Evolutionary conservation across 1,284 basidiomycete genomes (phyloP).

Genomic region (Neolentinus lepideus): DNA sequence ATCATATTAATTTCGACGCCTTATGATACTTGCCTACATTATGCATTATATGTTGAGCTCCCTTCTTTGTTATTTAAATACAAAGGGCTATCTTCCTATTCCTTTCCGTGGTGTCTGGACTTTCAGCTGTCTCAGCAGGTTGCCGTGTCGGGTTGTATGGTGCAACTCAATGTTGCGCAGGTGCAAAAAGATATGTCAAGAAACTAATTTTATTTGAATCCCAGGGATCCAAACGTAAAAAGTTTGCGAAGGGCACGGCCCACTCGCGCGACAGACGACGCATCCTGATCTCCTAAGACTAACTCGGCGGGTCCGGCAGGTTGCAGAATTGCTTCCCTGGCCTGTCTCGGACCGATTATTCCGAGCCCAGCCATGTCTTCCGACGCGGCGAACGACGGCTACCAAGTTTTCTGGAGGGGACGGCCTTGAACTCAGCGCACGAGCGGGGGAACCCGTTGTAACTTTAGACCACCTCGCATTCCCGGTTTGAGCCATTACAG

Average conservation of each 20-base stretch:
- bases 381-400: conserved; percentile 54
- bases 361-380: conserved; percentile 58
- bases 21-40: conserved; percentile 39
- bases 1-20: conserved; percentile 97
- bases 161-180: neutral
- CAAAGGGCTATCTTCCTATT: too few species aligned
- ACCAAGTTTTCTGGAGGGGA: conserved; percentile 91
- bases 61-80: too few species aligned
- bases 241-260: conserved; percentile 70
- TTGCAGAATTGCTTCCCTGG: conserved; percentile 89
- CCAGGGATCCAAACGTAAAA: conserved; percentile 30
- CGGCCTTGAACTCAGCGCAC: conserved; percentile 84
- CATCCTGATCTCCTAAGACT: conserved; percentile 82
- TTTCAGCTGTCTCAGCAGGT: neutral
- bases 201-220: too few species aligned
- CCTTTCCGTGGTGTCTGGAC: neutral
- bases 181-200: too few species aligned
- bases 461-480: conserved; percentile 61
- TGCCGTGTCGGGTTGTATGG: neutral
- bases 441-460: conserved; percentile 51
- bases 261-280: conserved; percentile 72
- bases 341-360: conserved; percentile 76
- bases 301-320: conserved; percentile 77
- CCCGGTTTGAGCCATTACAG: conserved; percentile 75
- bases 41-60: neutral